Evolutionary conservation across 768 basidiomycete genomes (phyloP), one percentile per base, ranked within the genome.

Genomic region (Clitopilus hobsonii): DNA sequence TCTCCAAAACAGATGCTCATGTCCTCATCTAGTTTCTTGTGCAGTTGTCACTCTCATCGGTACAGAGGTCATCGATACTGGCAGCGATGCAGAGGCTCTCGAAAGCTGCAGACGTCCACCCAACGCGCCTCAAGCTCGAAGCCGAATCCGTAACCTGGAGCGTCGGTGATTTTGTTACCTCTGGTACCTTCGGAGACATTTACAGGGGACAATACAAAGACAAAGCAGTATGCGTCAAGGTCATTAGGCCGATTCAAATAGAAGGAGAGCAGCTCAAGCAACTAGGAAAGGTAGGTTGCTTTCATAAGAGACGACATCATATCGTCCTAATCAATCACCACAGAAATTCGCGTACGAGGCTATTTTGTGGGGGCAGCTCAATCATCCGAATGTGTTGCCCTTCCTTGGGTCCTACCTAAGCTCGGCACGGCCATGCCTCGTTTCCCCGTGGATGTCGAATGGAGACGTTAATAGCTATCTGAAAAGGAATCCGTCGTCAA

Each of bases 361-460:
- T 5, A 22, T 49, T 23, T 23, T 49, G 14, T 49, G 48, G 48
- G 16, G 48, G 14, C 48, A 20, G 6, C 22, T 49, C n/a, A 7
- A 5, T 10, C 48, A 49, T 22, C 13, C 48, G 6, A 49, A 49
- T 49, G 27, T 49, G 6, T 23, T 49, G 6, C 48, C 48, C 8
- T 10, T 49, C 8, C 24, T 18, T 27, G 48, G 48, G 1, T 49
- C 16, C 3, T 49, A 49, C 11, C 48, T 6, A 22, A 20, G 22
- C 16, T 23, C 6, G 1, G 5, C 23, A 16, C 48, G 23, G 7
- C 23, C 27, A 24, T 50, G 53, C 27, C 54, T 60, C n/a, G 32
- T 60, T 4, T 55, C 59, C 6, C 59, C 59, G 6, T 60, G 59
- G 59, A 60, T 58, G 56, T 32, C 49, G 6, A 57, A 58, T n/a